Conservation (phyloP, 371 early-diverging fungal species). For the Rhizopus microsporus region DNA sequence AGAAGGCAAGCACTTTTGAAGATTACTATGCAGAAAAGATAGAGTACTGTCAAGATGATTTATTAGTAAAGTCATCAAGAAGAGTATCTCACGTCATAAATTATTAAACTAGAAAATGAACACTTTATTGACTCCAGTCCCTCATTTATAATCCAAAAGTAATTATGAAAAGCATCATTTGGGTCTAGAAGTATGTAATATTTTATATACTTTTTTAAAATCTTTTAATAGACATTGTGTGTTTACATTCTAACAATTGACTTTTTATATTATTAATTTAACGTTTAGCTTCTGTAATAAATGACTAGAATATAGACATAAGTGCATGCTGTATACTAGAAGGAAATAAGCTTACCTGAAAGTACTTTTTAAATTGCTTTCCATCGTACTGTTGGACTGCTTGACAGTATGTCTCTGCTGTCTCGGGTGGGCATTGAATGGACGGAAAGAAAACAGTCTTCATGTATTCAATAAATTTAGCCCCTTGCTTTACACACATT, state of each 20-base stretch:
- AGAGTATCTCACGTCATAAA: no score
- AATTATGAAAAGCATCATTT: no score
- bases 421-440: slow-evolving; percentile 67
- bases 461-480: slow-evolving; percentile 68
- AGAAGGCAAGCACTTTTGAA: no score
- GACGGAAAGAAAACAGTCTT: slow-evolving; percentile 64
- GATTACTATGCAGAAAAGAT: no score
- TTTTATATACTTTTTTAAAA: no score
- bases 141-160: no score
- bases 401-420: slow-evolving; percentile 63
- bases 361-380: slow-evolving; percentile 70
- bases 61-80: no score
- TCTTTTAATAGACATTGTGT: no score
- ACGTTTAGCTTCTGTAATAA: slow-evolving; percentile 18
- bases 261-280: slow-evolving; percentile 9
- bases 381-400: slow-evolving; percentile 68
- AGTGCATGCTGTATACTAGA: background rate
- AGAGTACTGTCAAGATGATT: no score
- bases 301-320: slow-evolving; percentile 1
- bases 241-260: background rate
- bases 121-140: no score
- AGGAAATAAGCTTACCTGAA: slow-evolving; percentile 57
- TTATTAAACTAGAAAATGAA: no score
- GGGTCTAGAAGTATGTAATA: no score
- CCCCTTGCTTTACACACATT: slow-evolving; percentile 63